Evolutionary conservation across 306 rosid species (phyloP), one percentile per base, ranked within the genome.

Genomic region (Chamaecrista fasciculata): DNA sequence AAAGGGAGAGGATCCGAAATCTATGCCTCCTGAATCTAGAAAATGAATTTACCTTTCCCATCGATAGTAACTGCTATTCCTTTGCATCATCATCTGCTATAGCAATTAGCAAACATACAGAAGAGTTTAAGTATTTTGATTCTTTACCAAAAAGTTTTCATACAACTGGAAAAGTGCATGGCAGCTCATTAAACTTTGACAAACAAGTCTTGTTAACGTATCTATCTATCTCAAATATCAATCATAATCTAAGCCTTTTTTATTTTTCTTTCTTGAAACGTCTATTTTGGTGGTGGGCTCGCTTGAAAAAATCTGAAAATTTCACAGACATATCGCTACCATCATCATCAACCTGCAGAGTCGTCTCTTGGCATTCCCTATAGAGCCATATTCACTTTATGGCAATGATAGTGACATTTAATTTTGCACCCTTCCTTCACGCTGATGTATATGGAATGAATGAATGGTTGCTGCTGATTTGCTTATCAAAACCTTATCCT

Each of bases 401-500:
- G 49, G 12, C 49, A 58, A 65, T n/a, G 66, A 48, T 5, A 5
- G 36, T 55, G 69, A 71, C 46, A 28, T 15, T 6, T 20, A 14
- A 28, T 12, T 6, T 4, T 23, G n/a, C n/a, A n/a, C 69, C 60
- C 42, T 48, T 58, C 58, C 33, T 66, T 31, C 50, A 40, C 29
- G 31, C 15, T 44, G 23, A 4, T 14, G 25, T 55, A 55, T n/a
- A n/a, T n/a, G n/a, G n/a, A n/a, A n/a, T n/a, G 39, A 24, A 67
- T 52, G 70, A 56, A 36, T 31, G 76, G 71, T 69, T 52, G 14
- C 3, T 44, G 29, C 14, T 49, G 37, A 43, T 71, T 59, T 21
- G 59, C 64, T 36, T 23, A 9, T 21, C 25, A 46, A 26, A 73
- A 42, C 29, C 79, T 81, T 76, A 81, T 81, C 63, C 85, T 14